Conservation (phyloP, 495 filamentous ascomycete species). For the Tirmania nivea region DNA sequence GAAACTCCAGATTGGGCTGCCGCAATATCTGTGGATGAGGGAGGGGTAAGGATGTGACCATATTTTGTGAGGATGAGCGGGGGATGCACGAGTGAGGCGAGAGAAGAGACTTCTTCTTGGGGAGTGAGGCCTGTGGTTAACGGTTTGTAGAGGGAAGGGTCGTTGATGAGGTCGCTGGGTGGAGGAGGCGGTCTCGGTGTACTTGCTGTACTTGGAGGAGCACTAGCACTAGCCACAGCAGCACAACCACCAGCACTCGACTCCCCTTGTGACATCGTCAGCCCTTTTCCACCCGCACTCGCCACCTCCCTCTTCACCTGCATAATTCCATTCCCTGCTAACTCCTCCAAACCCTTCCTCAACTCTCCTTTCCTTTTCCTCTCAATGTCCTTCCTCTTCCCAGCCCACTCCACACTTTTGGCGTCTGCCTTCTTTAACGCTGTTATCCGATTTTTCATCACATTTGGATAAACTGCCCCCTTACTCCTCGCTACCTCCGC, state of each 20-base stretch:
- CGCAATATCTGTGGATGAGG: slow-evolving; percentile 37
- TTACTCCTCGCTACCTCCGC: slow-evolving; percentile 48
- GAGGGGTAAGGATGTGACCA: slow-evolving; percentile 51
- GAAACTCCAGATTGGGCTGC: slow-evolving; percentile 40
- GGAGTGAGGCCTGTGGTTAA: slow-evolving; percentile 42
- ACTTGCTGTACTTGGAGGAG: background rate
- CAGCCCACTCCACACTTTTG: slow-evolving; percentile 42
- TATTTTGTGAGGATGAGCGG: slow-evolving; percentile 36
- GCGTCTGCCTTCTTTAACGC: slow-evolving; percentile 40
- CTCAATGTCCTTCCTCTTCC: slow-evolving; percentile 15
- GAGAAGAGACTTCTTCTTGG: slow-evolving; percentile 44
- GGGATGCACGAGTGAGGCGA: slow-evolving; percentile 36
- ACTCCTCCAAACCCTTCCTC: slow-evolving; percentile 15
- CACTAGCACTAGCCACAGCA: background rate
- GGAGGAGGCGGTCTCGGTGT: slow-evolving; percentile 10
- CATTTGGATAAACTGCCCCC: slow-evolving; percentile 49
- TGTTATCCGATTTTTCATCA: slow-evolving; percentile 59
- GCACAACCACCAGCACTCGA: background rate
- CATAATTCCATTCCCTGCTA: slow-evolving; percentile 1
- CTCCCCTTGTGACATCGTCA: background rate
- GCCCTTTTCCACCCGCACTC: background rate
- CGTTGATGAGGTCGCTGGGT: slow-evolving; percentile 9
- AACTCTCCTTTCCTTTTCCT: slow-evolving; percentile 15
- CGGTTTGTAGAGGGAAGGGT: background rate
- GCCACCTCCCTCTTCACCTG: slow-evolving; percentile 1